Percentiles rank a stretch among this genome's conserved stretches.
Conservation (phyloP, 306 rosid genomes). For the Malus orientalis region DNA sequence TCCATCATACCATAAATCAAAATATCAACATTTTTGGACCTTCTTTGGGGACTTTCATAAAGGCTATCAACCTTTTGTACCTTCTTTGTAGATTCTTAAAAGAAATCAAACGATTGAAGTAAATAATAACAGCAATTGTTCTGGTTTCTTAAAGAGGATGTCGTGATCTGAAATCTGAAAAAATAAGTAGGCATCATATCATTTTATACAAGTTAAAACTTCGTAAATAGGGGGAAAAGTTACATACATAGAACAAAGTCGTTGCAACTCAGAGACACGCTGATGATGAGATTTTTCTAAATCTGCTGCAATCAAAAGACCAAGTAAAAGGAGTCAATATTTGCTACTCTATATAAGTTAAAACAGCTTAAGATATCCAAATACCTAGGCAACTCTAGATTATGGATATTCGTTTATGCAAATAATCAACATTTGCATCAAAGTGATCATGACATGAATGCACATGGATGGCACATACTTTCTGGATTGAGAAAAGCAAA, state of each 20-base stretch:
- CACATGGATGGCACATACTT: too few species aligned
- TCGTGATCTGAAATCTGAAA: neutral
- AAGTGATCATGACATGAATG: neutral
- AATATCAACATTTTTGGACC: neutral
- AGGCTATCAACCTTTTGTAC: neutral
- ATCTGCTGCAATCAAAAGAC: slow-evolving; percentile 50
- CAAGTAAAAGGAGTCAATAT: neutral
- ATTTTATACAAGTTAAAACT: neutral
- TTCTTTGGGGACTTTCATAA: neutral
- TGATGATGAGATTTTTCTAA: slow-evolving; percentile 94
- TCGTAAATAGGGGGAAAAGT: neutral
- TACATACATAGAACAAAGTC: slow-evolving; percentile 81
- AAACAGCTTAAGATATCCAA: neutral
- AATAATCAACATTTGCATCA: neutral
- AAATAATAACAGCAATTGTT: neutral
- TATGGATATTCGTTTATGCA: neutral
- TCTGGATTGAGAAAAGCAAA: too few species aligned
- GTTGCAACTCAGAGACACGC: slow-evolving; percentile 87
- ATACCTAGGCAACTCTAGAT: neutral
- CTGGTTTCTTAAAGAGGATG: neutral
- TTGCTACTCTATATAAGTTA: neutral
- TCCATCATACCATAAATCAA: neutral
- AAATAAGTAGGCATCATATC: neutral
- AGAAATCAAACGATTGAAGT: neutral
- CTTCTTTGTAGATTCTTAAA: neutral